Base-by-base conservation (phyloP, 768 basidiomycete genomes). In the Lyophyllum atratum region DNA sequence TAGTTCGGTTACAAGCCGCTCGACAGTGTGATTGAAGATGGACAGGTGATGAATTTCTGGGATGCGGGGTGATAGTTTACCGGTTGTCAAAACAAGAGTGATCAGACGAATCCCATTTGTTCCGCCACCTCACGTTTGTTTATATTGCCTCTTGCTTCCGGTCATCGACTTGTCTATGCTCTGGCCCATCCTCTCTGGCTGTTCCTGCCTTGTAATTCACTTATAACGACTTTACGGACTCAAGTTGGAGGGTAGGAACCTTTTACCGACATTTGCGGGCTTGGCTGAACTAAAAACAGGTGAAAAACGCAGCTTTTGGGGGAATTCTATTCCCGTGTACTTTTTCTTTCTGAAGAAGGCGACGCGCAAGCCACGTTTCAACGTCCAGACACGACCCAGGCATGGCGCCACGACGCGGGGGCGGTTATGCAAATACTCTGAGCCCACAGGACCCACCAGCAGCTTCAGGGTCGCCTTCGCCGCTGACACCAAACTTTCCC, bases 401-500 rank as follows among this genome's bases (percentile, higher is more conserved):
- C 52, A 85, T 85, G 84, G 74, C 78, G 50, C 83, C 78, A 63
- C 77, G 79, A 72, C 82, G 83, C 53, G 74, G 68, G 44, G 66
- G 72, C 50, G 72, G 72, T 22, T 69, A 74, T 52, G 63, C 70
- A 55, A 78, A 75, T 62, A 55, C 77, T 17, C 56, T 80, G 52
- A 77, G 75, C 61, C 73, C 77, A 39, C 70, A 73, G 42, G 76
- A 76, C 50, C 59, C 66, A 49, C 42, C 58, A 3, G 49, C 68
- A 4, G 46, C 68, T 4, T 68, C 71, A 1, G 57, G 55, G 2
- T 70, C 73, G 39, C 21, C 72, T 7, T 72, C 73, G 9, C 71
- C 74, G 25, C 67, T 76, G 40, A 71, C 73, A 39, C 64, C 75
- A 29, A 71, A 67, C 25, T 74, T 76, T 58, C 75, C 80, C 37